Evolutionary conservation across 164 flowering plant genomes (phyloP).

Genomic region (Hamamelis virginiana): DNA sequence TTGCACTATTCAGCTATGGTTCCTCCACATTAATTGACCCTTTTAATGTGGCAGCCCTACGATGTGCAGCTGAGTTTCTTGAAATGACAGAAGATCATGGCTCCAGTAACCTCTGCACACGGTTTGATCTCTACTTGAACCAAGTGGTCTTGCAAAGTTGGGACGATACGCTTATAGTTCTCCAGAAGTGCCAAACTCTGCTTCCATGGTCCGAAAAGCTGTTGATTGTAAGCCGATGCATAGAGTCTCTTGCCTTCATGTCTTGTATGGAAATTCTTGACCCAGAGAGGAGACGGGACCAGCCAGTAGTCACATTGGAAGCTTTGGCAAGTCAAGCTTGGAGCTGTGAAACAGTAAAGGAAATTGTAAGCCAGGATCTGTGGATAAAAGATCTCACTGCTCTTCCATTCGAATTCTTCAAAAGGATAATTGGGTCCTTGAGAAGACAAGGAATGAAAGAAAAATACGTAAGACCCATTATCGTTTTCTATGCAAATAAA

Average conservation of each 20-base stretch:
- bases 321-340: constrained; percentile 49
- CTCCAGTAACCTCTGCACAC: constrained; percentile 65
- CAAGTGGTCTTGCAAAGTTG: constrained; percentile 87
- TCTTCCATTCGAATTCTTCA: constrained; percentile 72
- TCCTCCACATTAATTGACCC: constrained; percentile 71
- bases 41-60: constrained; percentile 71
- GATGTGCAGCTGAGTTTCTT: constrained; percentile 88
- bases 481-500: constrained; percentile 80
- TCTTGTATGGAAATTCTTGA: constrained; percentile 97
- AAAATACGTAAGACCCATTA: constrained; percentile 72
- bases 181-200: constrained; percentile 69
- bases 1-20: constrained; percentile 73
- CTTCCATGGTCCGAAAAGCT: constrained; percentile 82
- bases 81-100: constrained; percentile 75
- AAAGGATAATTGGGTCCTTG: constrained; percentile 69
- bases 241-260: constrained; percentile 94
- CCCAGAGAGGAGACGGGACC: constrained; percentile 71
- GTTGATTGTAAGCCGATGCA: constrained; percentile 81
- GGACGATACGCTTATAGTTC: constrained; percentile 85
- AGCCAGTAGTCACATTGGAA: constrained; percentile 58
- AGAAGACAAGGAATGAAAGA: constrained; percentile 97
- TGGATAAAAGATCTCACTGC: constrained; percentile 87
- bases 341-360: constrained; percentile 54
- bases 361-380: constrained; percentile 53
- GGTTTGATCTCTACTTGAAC: constrained; percentile 76